Base-by-base conservation (phyloP, 805 yeast genomes). In the Aciculoconidium aculeatum region DNA sequence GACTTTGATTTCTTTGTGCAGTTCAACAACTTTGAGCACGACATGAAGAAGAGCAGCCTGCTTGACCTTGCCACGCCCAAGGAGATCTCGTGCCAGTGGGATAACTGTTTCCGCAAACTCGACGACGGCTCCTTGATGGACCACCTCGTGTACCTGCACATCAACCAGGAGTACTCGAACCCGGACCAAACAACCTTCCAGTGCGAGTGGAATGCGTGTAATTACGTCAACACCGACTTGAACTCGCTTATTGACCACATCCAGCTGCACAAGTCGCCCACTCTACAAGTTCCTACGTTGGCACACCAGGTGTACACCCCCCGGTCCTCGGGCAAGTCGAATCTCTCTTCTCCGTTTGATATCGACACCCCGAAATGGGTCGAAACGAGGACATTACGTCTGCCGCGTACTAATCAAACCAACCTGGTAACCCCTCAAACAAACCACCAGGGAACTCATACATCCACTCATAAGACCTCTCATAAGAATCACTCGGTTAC, bases 141-240 rank as follows among this genome's bases (percentile, higher is more conserved):
- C 21, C 70, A 64, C 32, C 39, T 64, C 4, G 36, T 56, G 11
- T 74, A 72, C 34, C 59, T 63, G 23, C 87, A 80, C 47, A 42
- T 79, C 13, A 56, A 66, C 21, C 65, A 65, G 28, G 70, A 64
- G 22, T 78, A 73, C 46, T 20, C 16, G 23, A 17, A 23, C 17
- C 38, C 44, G 10, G 27, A 32, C 15, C 25, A 26, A 7, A 36
- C 35, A 9, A 20, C 35, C 7, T 61, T 53, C 28, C 60, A 67
- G 27, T 87, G 96, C 58, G 85, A 77, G 45, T 86, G 95, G 95
- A 56, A 63, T 32, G 67, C 76, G 31, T 87, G 96, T 65, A 58
- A 69, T 23, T 83, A 67, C 47, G 59, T 61, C 12, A 66, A 80
- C 16, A 49, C 56, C 11, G 76, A 75, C 41, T 47, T 79, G 26